phyloP scores from a whole-genome alignment of 1,284 basidiomycete species.

The Trametes hirsuta region DNA sequence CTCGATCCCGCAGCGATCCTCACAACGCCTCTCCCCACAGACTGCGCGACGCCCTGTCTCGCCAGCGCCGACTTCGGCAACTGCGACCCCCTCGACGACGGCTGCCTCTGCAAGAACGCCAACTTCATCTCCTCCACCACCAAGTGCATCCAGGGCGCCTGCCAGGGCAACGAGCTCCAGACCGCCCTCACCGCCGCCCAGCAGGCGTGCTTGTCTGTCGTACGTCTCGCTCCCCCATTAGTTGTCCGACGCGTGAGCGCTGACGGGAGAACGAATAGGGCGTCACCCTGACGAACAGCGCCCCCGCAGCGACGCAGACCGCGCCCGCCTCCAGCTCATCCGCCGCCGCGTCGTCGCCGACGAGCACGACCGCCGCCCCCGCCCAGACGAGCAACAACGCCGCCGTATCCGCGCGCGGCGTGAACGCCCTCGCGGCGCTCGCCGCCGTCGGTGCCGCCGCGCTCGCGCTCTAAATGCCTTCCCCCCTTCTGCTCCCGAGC shows the following conservation, averaged over 20 bases:
- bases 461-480: slow-evolving; percentile 39
- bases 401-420: slow-evolving; percentile 38
- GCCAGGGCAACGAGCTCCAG: slow-evolving; percentile 50
- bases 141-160: slow-evolving; percentile 48
- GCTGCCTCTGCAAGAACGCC: slow-evolving; percentile 54
- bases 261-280: slow-evolving; percentile 42
- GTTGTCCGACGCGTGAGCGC: not conserved
- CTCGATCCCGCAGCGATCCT: not conserved
- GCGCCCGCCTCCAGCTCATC: slow-evolving; percentile 15
- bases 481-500: not conserved
- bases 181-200: slow-evolving; percentile 48
- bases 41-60: slow-evolving; percentile 53
- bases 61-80: slow-evolving; percentile 41
- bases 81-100: slow-evolving; percentile 48
- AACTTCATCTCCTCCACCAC: slow-evolving; percentile 51
- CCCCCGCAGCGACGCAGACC: slow-evolving; percentile 15
- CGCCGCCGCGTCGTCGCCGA: slow-evolving; percentile 9
- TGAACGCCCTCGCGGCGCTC: slow-evolving; percentile 43
- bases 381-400: slow-evolving; percentile 33
- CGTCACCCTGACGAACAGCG: slow-evolving; percentile 43
- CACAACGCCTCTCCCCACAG: slow-evolving; percentile 36
- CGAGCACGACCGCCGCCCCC: slow-evolving; percentile 7
- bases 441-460: slow-evolving; percentile 46
- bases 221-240: slow-evolving; percentile 34
- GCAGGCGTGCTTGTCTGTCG: slow-evolving; percentile 51